Percentiles rank a stretch among this genome's conserved stretches.
Evolutionary conservation across 2,329 filamentous ascomycete species (phyloP).

Genomic region (Fusarium illudens): DNA sequence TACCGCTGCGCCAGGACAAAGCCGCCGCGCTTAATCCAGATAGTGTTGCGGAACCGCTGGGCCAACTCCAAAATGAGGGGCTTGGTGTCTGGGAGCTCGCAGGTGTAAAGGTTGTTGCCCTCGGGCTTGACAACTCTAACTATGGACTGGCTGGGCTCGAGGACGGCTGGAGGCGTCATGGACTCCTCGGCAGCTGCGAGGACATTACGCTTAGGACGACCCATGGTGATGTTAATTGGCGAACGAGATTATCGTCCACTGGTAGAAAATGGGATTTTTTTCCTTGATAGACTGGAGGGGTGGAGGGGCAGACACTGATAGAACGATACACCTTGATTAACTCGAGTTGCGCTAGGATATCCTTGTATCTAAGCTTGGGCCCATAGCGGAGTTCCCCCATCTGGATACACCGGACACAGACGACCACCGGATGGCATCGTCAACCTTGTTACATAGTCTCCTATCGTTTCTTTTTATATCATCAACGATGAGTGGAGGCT

Average conservation of each 20-base stretch:
- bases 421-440: not conserved
- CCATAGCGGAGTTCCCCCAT: conserved; percentile 20
- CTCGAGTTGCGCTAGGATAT: conserved; percentile 3
- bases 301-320: conserved; percentile 33
- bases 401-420: conserved; percentile 6
- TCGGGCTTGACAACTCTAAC: conserved; percentile 82
- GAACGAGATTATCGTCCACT: not conserved
- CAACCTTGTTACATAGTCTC: not conserved
- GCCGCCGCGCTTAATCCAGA: conserved; percentile 91
- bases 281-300: conserved; percentile 29
- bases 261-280: conserved; percentile 17
- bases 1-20: conserved; percentile 83
- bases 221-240: conserved; percentile 40
- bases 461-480: not conserved
- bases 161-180: conserved; percentile 65
- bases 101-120: conserved; percentile 89
- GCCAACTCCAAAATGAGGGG: conserved; percentile 81
- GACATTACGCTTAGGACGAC: conserved; percentile 71
- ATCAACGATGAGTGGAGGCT: not conserved
- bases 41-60: conserved; percentile 85
- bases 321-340: conserved; percentile 20
- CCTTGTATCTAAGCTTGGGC: not conserved
- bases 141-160: conserved; percentile 70
- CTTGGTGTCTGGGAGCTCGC: conserved; percentile 73
- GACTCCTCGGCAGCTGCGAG: conserved; percentile 80